A percentile compares a stretch with the other conserved stretches of the same genome.
Conservation (phyloP, 2,329 filamentous ascomycete species). For the Verticillium zaregamsianum region DNA sequence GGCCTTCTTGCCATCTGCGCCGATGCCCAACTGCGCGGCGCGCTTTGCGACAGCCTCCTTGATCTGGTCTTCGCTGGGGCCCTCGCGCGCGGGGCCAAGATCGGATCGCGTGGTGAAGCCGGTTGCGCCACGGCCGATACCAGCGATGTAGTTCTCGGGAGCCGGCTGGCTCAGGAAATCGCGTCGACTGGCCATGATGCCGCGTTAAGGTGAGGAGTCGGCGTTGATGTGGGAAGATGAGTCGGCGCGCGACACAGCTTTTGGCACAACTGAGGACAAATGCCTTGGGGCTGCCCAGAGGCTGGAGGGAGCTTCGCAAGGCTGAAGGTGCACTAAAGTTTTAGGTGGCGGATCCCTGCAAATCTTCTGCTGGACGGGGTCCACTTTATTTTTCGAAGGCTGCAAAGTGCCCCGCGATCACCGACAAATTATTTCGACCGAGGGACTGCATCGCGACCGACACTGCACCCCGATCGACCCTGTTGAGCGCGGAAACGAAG, state of each 20-base stretch:
- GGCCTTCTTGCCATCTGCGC: slow-evolving; percentile 63
- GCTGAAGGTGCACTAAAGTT: slow-evolving; percentile 12
- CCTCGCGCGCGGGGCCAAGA: slow-evolving; percentile 89
- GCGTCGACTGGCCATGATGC: slow-evolving; percentile 57
- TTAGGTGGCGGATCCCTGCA: slow-evolving; percentile 11
- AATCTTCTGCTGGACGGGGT: not conserved
- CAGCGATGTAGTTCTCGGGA: slow-evolving; percentile 87
- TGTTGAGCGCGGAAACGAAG: not conserved
- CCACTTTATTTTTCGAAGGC: slow-evolving; percentile 14
- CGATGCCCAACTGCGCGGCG: slow-evolving; percentile 75
- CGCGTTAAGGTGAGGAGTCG: not conserved
- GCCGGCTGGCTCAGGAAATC: slow-evolving; percentile 87
- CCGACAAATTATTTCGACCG: slow-evolving; percentile 1
- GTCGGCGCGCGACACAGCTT: not conserved
- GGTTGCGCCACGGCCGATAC: slow-evolving; percentile 94
- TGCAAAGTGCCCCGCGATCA: slow-evolving; percentile 3
- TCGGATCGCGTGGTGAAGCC: slow-evolving; percentile 98
- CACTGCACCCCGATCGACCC: not conserved
- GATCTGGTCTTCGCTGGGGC: slow-evolving; percentile 95
- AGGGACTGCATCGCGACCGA: not conserved
- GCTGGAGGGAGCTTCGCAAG: slow-evolving; percentile 7
- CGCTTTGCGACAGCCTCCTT: slow-evolving; percentile 95
- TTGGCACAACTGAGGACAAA: not conserved
- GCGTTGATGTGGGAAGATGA: not conserved
- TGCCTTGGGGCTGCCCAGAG: not conserved